Evolutionary conservation across 1,139 yeast species (phyloP).

Genomic region (Candida glucosophila): DNA sequence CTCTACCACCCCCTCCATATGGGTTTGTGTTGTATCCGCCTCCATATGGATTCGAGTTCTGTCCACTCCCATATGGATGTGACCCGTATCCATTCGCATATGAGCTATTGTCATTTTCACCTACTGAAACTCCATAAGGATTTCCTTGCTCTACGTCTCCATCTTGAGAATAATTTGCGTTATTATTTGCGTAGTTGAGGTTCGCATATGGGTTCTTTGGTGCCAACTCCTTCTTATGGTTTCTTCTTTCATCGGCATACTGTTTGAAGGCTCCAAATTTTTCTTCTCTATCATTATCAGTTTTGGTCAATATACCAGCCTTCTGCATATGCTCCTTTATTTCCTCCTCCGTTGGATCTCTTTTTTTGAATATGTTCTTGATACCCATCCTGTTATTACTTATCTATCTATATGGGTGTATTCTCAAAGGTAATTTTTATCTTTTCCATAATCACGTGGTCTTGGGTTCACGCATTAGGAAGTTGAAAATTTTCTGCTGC

Average conservation of each 20-base stretch:
- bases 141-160: slow-evolving; percentile 2
- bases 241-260: slow-evolving; percentile 45
- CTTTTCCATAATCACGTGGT: not conserved
- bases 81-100: not conserved
- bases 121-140: not conserved
- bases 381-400: slow-evolving; percentile 28
- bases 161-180: slow-evolving; percentile 11
- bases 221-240: slow-evolving; percentile 33
- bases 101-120: slow-evolving; percentile 3
- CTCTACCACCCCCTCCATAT: slow-evolving; percentile 3
- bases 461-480: not conserved
- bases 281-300: slow-evolving; percentile 29
- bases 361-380: slow-evolving; percentile 48
- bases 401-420: not conserved
- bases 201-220: slow-evolving; percentile 41
- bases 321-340: slow-evolving; percentile 42
- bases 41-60: no score
- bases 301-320: slow-evolving; percentile 46
- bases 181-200: slow-evolving; percentile 13
- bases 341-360: slow-evolving; percentile 54
- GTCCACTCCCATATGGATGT: slow-evolving; percentile 5
- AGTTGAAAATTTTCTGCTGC: not conserved
- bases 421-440: not conserved
- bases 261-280: slow-evolving; percentile 61
- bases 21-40: slow-evolving; percentile 1